Conservation (phyloP, 2,329 filamentous ascomycete genomes). For the Ceratocystis cacaofunesta region DNA sequence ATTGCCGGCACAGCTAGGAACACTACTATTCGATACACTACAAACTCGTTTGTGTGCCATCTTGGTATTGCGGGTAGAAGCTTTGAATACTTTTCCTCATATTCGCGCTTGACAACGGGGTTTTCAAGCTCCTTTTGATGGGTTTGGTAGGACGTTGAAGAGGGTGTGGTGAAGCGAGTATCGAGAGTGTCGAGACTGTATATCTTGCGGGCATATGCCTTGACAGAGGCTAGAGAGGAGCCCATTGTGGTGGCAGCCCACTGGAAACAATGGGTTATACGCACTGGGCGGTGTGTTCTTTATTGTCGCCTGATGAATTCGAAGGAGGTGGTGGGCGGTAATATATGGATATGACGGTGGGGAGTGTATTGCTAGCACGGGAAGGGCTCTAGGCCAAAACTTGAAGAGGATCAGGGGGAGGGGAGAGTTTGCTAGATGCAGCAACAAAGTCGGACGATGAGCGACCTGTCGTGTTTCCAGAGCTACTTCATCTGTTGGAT, state of each 20-base stretch:
- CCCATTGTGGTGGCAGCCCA: conserved; percentile 26
- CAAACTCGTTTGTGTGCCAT: conserved; percentile 83
- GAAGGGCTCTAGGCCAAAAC: neutral
- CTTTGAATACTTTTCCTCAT: conserved; percentile 25
- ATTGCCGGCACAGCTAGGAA: conserved; percentile 58
- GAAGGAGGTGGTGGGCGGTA: neutral
- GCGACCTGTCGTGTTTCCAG: neutral
- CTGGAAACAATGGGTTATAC: conserved; percentile 7
- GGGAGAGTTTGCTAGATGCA: neutral
- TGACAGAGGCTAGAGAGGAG: conserved; percentile 22
- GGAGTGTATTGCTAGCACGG: neutral
- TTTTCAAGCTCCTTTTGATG: conserved; percentile 25
- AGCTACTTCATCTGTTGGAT: neutral
- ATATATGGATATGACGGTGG: neutral
- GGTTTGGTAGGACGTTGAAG: conserved; percentile 50
- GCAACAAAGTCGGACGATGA: neutral
- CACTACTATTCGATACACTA: conserved; percentile 61
- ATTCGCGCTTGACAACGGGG: conserved; percentile 23
- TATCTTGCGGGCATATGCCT: conserved; percentile 32
- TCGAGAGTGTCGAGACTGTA: conserved; percentile 51
- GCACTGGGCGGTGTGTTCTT: neutral
- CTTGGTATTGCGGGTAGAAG: conserved; percentile 43
- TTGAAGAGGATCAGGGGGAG: neutral
- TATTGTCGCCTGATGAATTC: neutral
- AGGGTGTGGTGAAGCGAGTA: conserved; percentile 51